Evolutionary conservation across 805 yeast species (phyloP), one percentile per base, ranked within the genome.

Genomic region (Saturnispora kantuleensis): DNA sequence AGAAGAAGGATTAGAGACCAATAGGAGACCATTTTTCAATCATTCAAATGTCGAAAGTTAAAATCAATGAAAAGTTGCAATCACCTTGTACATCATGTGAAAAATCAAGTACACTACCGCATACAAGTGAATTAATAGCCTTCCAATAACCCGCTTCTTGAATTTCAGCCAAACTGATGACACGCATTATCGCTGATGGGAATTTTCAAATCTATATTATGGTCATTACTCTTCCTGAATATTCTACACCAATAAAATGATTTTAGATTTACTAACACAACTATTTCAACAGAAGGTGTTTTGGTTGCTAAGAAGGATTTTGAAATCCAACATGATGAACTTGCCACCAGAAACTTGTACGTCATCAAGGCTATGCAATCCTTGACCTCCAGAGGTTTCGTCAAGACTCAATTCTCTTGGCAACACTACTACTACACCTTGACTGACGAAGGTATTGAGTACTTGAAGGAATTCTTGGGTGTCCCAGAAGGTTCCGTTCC

Each of bases 361-460:
- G 98, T 77, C 65, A 87, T 93, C 81, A 93, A 93, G 84, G 97
- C 99, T 68, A 82, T 93, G 73, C 99, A 93, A 79, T 90, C 97
- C 56, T 86, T 93, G 73, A 87, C 95, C 68, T 93, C 98, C 55
- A 87, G 84, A 75, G 99, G 99, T 72, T 93, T 67, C 83, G 97
- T 93, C 74, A 88, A 90, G 86, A 93, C 99, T 65, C 97, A 88
- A 77, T 93, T 90, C 84, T 90, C 97, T 67, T 93, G 99, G 99
- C 97, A 89, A 82, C 87, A 87, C 82, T 93, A 93, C 79, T 93
- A 93, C 95, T 93, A 93, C 94, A 87, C 98, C 79, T 84, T 93
- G 70, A 93, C 97, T 70, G 97, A 93, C 70, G 96, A 86, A 76
- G 99, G 99, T 83, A 90, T 93, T 58, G 96, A 88, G 69, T 93